Evolutionary conservation across 164 flowering plant genomes (phyloP), one percentile per base, ranked within the genome.

Genomic region (Stephania japonica): DNA sequence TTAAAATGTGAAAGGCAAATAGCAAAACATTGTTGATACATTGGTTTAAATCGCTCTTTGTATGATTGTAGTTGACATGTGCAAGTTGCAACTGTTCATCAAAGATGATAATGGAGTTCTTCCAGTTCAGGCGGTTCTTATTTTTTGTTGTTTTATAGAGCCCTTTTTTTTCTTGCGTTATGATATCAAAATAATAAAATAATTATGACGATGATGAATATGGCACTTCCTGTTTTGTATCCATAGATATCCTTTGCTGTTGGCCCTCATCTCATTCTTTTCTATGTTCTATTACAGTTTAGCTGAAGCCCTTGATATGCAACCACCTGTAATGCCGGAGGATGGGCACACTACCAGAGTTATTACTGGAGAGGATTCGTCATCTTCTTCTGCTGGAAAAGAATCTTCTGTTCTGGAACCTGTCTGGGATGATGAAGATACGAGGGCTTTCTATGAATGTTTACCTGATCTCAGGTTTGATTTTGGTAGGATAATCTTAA

Each of bases 391-490:
- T 80, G 73, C 83, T 77, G 91, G 86, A 43, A 95, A 91, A 82
- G 99, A 95, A 69, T 75, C 89, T 78, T 83, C 97, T 70, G 80
- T 71, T 65, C 69, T 84, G 47, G 99, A 93, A 84, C 87, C 98
- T 71, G 70, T 93, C 32, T 95, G 99, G 99, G 99, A 95, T 82
- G 99, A 95, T 80, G 98, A 95, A 80, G 98, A 95, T 78, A 91
- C 97, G 13, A 88, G 88, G 81, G 88, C 96, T 42, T 95, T 95
- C 79, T 95, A 95, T 83, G 99, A 95, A 76, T 86, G 92, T 84
- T 84, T 95, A 76, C 98, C 99, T 3, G 98, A 95, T 86, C 92
- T 95, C 75, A 95, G 99, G 99, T 93, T 73, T 79, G 83, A 26
- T 72, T 73, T 70, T 56, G 70, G 53, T 73, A 41, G 69, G 50